Percentiles rank a stretch among this genome's conserved stretches.
Evolutionary conservation across 1,284 basidiomycete species (phyloP).

Genomic region (Boletus sp.): DNA sequence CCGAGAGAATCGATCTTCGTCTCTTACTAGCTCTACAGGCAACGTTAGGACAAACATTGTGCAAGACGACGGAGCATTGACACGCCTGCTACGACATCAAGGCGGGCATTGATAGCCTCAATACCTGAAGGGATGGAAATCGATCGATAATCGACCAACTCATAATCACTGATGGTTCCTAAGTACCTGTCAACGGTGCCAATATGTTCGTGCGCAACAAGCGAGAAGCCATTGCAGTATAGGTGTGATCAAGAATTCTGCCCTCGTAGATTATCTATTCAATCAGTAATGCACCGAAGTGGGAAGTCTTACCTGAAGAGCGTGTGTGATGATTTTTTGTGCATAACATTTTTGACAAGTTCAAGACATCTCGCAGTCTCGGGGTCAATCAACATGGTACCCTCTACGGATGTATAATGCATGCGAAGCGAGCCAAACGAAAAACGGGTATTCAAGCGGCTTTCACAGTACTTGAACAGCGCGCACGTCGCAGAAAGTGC

Average conservation of each 20-base stretch:
- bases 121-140: constrained; percentile 23
- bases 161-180: neutral
- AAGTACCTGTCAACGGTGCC: constrained; percentile 76
- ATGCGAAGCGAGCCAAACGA: constrained; percentile 77
- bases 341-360: constrained; percentile 75
- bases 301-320: constrained; percentile 66
- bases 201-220: constrained; percentile 82
- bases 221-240: constrained; percentile 85
- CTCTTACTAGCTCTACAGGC: constrained; percentile 69
- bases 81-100: constrained; percentile 85
- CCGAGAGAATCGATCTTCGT: constrained; percentile 73
- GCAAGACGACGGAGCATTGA: neutral
- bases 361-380: constrained; percentile 89
- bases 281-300: neutral
- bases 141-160: neutral
- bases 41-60: constrained; percentile 19
- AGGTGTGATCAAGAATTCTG: constrained; percentile 78
- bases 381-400: constrained; percentile 91
- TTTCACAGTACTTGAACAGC: constrained; percentile 81
- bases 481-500: constrained; percentile 84
- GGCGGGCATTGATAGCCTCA: constrained; percentile 72
- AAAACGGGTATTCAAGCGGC: constrained; percentile 69
- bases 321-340: constrained; percentile 67
- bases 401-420: constrained; percentile 76
- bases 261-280: neutral